Conservation (phyloP, 306 rosid species). For the Citrullus colocynthis region DNA sequence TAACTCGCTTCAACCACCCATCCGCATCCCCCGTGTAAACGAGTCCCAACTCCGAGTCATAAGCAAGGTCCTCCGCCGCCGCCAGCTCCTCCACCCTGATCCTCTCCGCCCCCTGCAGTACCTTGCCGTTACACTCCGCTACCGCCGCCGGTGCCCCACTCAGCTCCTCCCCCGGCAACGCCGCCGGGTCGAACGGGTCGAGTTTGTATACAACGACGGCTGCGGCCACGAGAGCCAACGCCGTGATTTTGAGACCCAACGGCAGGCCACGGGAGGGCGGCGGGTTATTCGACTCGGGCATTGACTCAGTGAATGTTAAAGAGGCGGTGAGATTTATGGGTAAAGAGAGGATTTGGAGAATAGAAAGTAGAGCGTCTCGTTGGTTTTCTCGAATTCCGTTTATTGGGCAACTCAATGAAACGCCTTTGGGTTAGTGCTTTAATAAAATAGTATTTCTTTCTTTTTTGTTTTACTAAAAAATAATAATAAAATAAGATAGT, state of each 20-base stretch:
- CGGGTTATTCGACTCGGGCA: constrained; percentile 6
- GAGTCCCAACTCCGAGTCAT: constrained; percentile 23
- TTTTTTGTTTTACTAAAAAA: no score
- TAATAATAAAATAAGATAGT: no score
- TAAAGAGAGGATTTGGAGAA: not conserved
- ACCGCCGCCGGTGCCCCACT: constrained; percentile 4
- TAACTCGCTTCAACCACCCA: constrained; percentile 67
- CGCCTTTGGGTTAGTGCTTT: not conserved
- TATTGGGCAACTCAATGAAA: not conserved
- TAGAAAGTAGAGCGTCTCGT: not conserved
- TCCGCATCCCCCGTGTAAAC: constrained; percentile 56
- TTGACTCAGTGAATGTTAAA: not conserved
- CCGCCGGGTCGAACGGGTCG: constrained; percentile 36
- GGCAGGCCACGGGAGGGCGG: not conserved
- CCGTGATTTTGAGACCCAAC: not conserved
- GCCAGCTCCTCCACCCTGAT: constrained; percentile 21
- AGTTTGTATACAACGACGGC: constrained; percentile 21
- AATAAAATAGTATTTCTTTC: not conserved
- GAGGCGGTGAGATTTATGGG: not conserved
- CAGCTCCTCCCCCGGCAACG: constrained; percentile 19
- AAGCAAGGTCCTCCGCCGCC: constrained; percentile 44
- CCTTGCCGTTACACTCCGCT: constrained; percentile 13
- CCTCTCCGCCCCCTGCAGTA: constrained; percentile 24
- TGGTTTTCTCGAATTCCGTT: not conserved
- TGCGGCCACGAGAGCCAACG: constrained; percentile 1